Percentiles rank a stretch among this genome's conserved stretches.
Conservation (phyloP, 768 basidiomycete species). For the Cystobasidium tubakii region DNA sequence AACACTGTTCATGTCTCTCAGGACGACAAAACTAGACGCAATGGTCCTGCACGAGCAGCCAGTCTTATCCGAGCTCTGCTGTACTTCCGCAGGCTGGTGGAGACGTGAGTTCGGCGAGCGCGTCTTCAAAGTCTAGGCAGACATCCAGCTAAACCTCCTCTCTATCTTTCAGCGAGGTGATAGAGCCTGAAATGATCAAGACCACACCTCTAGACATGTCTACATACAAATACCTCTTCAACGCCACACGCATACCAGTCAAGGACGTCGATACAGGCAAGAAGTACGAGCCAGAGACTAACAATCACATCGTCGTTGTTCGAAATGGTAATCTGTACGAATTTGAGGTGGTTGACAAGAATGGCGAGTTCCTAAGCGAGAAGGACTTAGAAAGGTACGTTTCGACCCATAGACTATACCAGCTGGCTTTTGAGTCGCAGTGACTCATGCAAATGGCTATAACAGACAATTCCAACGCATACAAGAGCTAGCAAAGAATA, state of each 20-base stretch:
- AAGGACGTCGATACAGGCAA: slow-evolving; percentile 74
- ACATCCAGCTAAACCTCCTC: too few relatives aligned
- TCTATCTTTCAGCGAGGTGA: slow-evolving; percentile 61
- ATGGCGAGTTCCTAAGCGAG: slow-evolving; percentile 67
- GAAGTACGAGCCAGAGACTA: slow-evolving; percentile 66
- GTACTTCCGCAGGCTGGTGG: slow-evolving; percentile 58
- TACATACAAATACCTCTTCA: slow-evolving; percentile 98
- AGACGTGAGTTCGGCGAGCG: slow-evolving; percentile 57
- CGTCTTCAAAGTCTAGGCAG: too few relatives aligned
- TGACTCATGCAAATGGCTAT: background rate
- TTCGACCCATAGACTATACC: background rate
- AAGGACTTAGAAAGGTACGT: slow-evolving; percentile 71
- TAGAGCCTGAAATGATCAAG: slow-evolving; percentile 82
- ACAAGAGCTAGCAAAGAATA: slow-evolving; percentile 59
- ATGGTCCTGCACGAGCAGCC: slow-evolving; percentile 43
- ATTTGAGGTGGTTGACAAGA: slow-evolving; percentile 62
- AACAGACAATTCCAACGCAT: slow-evolving; percentile 63
- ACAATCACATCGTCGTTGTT: slow-evolving; percentile 85
- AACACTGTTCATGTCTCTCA: slow-evolving; percentile 47
- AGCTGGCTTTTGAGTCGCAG: too few relatives aligned
- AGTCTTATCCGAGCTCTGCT: slow-evolving; percentile 45
- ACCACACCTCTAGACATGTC: slow-evolving; percentile 73
- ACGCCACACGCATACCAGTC: slow-evolving; percentile 78
- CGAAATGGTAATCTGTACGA: slow-evolving; percentile 87
- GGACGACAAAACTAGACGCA: slow-evolving; percentile 49